phyloP scores from a whole-genome alignment of 139 green algal genomes.

The Tetraselmis chui region DNA sequence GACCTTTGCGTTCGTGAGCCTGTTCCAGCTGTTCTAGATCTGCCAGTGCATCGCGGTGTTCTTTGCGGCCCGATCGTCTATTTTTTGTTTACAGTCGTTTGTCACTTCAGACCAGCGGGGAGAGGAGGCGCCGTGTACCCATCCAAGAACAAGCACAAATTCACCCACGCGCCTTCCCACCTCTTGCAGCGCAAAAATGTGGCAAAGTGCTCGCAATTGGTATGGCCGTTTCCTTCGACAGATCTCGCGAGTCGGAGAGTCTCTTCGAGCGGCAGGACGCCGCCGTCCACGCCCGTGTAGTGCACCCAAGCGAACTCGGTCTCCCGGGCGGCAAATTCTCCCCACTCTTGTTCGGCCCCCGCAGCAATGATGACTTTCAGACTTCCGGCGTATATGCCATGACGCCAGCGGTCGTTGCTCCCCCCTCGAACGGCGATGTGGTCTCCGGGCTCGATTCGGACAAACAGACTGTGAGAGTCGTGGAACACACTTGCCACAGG shows the following conservation, averaged over 20 bases:
- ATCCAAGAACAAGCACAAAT: neutral
- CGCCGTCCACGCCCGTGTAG: neutral
- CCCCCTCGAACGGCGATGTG: neutral
- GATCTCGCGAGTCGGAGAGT: neutral
- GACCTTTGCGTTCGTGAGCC: no score
- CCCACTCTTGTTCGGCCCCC: neutral
- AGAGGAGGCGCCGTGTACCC: neutral
- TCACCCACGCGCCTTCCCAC: neutral
- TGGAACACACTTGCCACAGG: no score
- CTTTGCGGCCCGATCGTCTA: no score
- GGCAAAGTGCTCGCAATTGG: neutral
- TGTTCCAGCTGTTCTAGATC: no score
- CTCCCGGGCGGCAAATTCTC: neutral
- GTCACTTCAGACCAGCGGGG: neutral
- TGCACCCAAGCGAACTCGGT: neutral
- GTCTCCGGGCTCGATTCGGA: neutral
- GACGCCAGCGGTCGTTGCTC: neutral
- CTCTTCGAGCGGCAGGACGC: neutral
- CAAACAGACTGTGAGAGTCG: neutral
- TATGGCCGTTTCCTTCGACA: neutral
- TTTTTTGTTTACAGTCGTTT: no score
- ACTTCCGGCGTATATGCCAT: neutral
- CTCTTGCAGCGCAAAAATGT: neutral
- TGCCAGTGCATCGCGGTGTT: no score
- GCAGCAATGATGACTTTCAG: neutral